phyloP scores from a whole-genome alignment of 345 rosid species.

The Eucalyptus fibrosa region DNA sequence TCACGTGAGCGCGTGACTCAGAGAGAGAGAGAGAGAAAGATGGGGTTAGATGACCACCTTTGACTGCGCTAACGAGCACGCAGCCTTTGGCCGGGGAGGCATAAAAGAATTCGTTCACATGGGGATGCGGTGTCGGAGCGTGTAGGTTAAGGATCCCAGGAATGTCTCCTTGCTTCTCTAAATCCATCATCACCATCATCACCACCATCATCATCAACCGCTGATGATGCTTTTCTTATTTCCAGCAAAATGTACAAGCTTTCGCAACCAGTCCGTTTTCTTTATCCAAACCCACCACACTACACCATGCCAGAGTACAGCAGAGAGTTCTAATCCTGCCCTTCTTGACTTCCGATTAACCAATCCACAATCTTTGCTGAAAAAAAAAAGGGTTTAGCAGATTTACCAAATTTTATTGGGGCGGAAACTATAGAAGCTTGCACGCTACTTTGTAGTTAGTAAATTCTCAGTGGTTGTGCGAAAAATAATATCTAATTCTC shows the following conservation, averaged over 20 bases:
- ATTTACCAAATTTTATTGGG: neutral
- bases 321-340: neutral
- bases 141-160: neutral
- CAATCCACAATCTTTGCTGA: neutral
- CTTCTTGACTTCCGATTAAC: neutral
- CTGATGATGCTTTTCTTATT: neutral
- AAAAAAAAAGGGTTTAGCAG: neutral
- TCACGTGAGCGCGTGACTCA: neutral
- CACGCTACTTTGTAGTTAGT: neutral
- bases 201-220: neutral
- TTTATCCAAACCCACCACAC: neutral
- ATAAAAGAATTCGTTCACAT: neutral
- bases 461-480: neutral
- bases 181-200: neutral
- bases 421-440: neutral
- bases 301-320: neutral
- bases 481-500: neutral
- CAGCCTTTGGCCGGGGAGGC: neutral
- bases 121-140: neutral
- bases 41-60: conserved; percentile 32
- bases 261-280: neutral
- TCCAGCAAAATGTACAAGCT: neutral
- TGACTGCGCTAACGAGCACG: conserved; percentile 5
- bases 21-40: neutral
- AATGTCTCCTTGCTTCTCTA: neutral